These are phyloP conservation scores for Strobilomyces confusus DNA, from an alignment of 768 basidiomycete genomes.

Conservation along the genomic window DNA sequence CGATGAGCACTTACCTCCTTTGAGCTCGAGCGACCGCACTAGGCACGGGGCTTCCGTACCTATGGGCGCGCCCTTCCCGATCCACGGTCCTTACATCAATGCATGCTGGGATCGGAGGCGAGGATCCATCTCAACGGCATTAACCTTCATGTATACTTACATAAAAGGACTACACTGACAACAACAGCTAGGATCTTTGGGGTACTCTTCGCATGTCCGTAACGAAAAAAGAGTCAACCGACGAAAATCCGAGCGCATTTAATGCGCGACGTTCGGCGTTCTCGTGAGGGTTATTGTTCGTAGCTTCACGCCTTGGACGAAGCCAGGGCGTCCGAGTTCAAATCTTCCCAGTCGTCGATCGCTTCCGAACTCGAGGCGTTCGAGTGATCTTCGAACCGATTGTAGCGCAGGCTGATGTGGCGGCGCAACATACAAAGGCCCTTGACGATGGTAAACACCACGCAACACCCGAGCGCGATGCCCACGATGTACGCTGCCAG, in stretches of 20 bases:
- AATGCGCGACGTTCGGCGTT: not conserved
- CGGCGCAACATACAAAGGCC: slow-evolving; percentile 38
- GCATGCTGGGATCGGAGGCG: not conserved
- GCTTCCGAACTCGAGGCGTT: slow-evolving; percentile 17
- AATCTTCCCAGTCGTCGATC: slow-evolving; percentile 45
- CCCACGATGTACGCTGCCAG: slow-evolving; percentile 64
- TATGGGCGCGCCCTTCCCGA: too few species aligned
- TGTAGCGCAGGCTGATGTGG: slow-evolving; percentile 24
- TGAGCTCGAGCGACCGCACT: not conserved
- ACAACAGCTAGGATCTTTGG: not conserved
- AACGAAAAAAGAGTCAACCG: not conserved
- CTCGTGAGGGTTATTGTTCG: not conserved
- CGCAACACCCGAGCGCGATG: slow-evolving; percentile 45
- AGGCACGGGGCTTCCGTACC: not conserved
- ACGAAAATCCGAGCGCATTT: not conserved
- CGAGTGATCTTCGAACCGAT: slow-evolving; percentile 2
- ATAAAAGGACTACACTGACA: not conserved
- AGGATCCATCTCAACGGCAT: not conserved
- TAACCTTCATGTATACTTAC: not conserved
- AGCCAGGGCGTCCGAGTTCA: slow-evolving; percentile 19
- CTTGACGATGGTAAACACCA: slow-evolving; percentile 51
- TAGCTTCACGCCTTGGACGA: not conserved
- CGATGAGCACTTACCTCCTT: not conserved
- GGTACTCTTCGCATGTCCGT: not conserved
- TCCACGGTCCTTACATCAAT: not conserved